Evolutionary conservation across 345 rosid genomes (phyloP).

Genomic region (Cochlearia excelsa): DNA sequence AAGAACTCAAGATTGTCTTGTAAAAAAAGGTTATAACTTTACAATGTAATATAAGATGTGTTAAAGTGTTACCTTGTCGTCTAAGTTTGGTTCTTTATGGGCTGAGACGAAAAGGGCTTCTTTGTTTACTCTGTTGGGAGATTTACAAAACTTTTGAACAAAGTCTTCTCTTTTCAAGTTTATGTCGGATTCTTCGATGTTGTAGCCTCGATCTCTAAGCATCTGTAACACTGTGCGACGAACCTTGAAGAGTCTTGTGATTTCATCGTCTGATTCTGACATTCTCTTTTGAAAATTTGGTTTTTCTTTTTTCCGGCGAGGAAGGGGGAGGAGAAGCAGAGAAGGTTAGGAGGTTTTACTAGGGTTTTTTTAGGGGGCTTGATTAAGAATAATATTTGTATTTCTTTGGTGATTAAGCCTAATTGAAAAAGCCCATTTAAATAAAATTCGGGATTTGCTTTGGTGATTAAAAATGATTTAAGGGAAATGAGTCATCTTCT

Average conservation of each 20-base stretch:
- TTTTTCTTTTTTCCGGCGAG: slow-evolving; percentile 20
- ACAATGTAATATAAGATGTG: neutral
- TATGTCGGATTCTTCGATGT: slow-evolving; percentile 44
- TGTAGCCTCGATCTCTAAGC: slow-evolving; percentile 57
- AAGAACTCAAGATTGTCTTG: neutral
- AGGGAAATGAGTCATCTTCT: too few species aligned
- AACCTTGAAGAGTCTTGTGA: slow-evolving; percentile 49
- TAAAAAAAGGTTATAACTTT: slow-evolving; percentile 10
- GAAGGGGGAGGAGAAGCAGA: slow-evolving; percentile 1
- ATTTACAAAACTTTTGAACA: slow-evolving; percentile 41
- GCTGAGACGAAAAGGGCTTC: slow-evolving; percentile 40
- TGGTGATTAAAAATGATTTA: too few species aligned
- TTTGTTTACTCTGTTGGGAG: slow-evolving; percentile 37
- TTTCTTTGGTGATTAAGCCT: too few species aligned
- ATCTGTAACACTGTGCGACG: slow-evolving; percentile 54
- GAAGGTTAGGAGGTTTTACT: neutral
- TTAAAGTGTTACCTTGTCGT: slow-evolving; percentile 41
- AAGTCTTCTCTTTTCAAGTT: slow-evolving; percentile 49
- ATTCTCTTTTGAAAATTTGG: slow-evolving; percentile 22
- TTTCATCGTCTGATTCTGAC: slow-evolving; percentile 44
- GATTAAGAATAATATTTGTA: too few species aligned
- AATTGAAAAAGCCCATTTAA: too few species aligned
- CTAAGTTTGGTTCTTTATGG: slow-evolving; percentile 39
- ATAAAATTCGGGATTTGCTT: too few species aligned
- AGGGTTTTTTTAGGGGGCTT: neutral